Evolutionary conservation across 2,329 filamentous ascomycete species (phyloP).

Genomic region (Botrytis medusae): DNA sequence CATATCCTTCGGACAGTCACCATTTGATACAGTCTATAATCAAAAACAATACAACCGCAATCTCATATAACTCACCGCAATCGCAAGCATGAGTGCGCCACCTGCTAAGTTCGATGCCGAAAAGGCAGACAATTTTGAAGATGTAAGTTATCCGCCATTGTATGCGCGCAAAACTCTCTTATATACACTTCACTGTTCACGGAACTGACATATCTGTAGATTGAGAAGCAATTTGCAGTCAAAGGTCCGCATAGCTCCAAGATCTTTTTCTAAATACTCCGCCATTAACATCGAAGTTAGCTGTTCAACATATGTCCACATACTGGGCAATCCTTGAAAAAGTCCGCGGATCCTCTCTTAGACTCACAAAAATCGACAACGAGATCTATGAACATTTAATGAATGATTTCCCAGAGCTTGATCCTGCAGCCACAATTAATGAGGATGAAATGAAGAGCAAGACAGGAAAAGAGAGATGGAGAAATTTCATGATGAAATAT

Average conservation of each 20-base stretch:
- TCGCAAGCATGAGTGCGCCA: conserved; percentile 29
- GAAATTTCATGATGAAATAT: conserved; percentile 89
- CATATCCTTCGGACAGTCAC: background rate
- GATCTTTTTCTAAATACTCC: conserved; percentile 26
- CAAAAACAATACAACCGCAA: background rate
- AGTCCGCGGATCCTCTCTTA: conserved; percentile 81
- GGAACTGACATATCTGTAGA: conserved; percentile 52
- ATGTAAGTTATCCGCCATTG: conserved; percentile 49
- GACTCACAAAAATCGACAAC: conserved; percentile 91
- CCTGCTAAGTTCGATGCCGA: conserved; percentile 54
- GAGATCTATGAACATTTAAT: conserved; percentile 91
- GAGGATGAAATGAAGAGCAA: conserved; percentile 99
- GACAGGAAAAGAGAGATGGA: conserved; percentile 88
- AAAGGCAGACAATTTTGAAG: conserved; percentile 67
- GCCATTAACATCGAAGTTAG: conserved; percentile 43
- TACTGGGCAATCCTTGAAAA: conserved; percentile 97
- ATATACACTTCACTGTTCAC: conserved; percentile 16
- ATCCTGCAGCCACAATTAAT: conserved; percentile 75
- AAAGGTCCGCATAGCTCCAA: conserved; percentile 61
- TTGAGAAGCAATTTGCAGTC: conserved; percentile 99
- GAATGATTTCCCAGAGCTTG: conserved; percentile 87
- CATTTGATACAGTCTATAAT: background rate
- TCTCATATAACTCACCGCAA: no score
- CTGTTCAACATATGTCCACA: conserved; percentile 92
- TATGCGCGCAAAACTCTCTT: conserved; percentile 5